Evolutionary conservation across 257 asterid genomes (phyloP).

Genomic region (Forsythia suspensa): DNA sequence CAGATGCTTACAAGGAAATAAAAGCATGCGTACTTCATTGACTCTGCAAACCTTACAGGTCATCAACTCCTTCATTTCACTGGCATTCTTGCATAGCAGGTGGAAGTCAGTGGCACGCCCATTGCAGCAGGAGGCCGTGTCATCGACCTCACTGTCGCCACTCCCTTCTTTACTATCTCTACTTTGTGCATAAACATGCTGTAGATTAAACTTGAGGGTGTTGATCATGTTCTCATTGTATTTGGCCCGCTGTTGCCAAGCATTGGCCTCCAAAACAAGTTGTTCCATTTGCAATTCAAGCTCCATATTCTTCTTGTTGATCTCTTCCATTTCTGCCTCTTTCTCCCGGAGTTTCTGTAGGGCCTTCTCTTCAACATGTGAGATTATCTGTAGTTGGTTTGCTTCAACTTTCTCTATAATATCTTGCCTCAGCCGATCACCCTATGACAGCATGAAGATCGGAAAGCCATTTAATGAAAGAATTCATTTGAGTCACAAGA

Average conservation of each 20-base stretch:
- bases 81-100: slow-evolving; percentile 43
- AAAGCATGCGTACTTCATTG: slow-evolving; percentile 75
- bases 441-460: slow-evolving; percentile 37
- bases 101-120: slow-evolving; percentile 55
- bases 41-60: slow-evolving; percentile 81
- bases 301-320: slow-evolving; percentile 74
- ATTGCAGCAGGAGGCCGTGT: slow-evolving; percentile 80
- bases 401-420: slow-evolving; percentile 74
- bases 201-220: slow-evolving; percentile 72
- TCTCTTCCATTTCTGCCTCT: slow-evolving; percentile 69
- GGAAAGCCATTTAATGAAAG: background rate
- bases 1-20: slow-evolving; percentile 93
- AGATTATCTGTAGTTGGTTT: slow-evolving; percentile 72
- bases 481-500: background rate
- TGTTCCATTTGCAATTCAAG: slow-evolving; percentile 72
- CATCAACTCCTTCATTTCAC: slow-evolving; percentile 57
- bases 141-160: slow-evolving; percentile 91
- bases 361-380: slow-evolving; percentile 77
- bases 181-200: slow-evolving; percentile 69
- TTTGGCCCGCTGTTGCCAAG: slow-evolving; percentile 87
- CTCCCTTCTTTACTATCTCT: slow-evolving; percentile 93
- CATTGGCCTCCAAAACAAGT: slow-evolving; percentile 67
- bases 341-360: slow-evolving; percentile 68
- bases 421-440: slow-evolving; percentile 76
- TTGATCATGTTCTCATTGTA: slow-evolving; percentile 74